Evolutionary conservation across 1,139 yeast species (phyloP).

Genomic region (Zygoascus sp.): DNA sequence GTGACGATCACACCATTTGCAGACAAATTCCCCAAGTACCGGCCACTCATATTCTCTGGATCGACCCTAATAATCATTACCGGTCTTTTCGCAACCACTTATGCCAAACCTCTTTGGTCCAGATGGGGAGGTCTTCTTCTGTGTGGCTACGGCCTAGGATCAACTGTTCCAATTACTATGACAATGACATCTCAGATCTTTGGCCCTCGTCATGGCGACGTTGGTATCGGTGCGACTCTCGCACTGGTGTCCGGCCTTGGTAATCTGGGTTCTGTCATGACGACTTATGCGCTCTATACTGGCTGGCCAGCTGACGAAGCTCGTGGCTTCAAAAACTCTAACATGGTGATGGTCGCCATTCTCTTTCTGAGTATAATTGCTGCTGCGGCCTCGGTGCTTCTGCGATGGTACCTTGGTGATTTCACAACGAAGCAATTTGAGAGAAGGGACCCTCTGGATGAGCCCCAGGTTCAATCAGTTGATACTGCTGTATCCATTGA

Average conservation of each 20-base stretch:
- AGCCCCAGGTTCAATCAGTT: not conserved
- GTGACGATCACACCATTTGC: conserved; percentile 73
- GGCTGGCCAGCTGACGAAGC: conserved; percentile 82
- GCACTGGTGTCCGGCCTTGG: conserved; percentile 85
- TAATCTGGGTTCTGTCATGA: conserved; percentile 77
- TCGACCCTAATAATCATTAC: conserved; percentile 64
- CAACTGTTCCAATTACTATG: conserved; percentile 88
- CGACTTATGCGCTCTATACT: conserved; percentile 76
- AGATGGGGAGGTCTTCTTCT: conserved; percentile 75
- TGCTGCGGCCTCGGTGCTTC: conserved; percentile 33
- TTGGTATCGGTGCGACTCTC: conserved; percentile 77
- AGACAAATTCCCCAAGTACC: conserved; percentile 54
- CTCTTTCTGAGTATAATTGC: conserved; percentile 64
- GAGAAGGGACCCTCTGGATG: not conserved
- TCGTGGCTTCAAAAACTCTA: conserved; percentile 60
- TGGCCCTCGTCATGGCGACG: conserved; percentile 67
- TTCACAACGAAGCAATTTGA: conserved; percentile 13
- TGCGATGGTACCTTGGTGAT: conserved; percentile 30
- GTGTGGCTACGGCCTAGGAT: conserved; percentile 83
- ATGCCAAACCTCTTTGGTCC: conserved; percentile 68
- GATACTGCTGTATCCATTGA: not conserved
- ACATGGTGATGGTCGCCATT: conserved; percentile 80
- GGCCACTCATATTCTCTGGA: conserved; percentile 58
- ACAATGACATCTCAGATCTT: conserved; percentile 80
- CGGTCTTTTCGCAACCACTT: conserved; percentile 74